Conservation (phyloP, 805 yeast genomes). For the Candida hungchunana region DNA sequence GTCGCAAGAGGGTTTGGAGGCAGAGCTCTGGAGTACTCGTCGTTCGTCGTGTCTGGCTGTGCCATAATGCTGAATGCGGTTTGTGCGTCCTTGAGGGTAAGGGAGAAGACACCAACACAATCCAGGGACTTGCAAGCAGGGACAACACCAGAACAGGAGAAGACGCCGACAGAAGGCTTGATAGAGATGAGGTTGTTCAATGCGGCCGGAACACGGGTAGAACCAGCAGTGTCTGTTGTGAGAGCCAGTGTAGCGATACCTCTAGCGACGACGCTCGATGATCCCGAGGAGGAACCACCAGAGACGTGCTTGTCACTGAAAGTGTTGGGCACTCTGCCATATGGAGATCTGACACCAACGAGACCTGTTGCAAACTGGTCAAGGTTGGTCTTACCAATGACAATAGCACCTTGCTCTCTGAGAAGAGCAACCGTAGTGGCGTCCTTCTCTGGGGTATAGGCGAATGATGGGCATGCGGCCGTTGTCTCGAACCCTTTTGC, state of each 20-base stretch:
- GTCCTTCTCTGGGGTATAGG: conserved; percentile 64
- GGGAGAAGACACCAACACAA: conserved; percentile 82
- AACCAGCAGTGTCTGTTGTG: conserved; percentile 98
- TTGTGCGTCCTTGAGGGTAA: conserved; percentile 81
- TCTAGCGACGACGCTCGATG: conserved; percentile 86
- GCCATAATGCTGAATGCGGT: conserved; percentile 67
- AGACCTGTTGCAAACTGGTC: conserved; percentile 98
- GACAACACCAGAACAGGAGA: conserved; percentile 88
- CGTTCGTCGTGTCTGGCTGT: conserved; percentile 58
- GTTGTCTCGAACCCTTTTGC: conserved; percentile 80
- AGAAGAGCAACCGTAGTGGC: conserved; percentile 72
- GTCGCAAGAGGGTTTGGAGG: conserved; percentile 62
- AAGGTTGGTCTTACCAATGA: conserved; percentile 89
- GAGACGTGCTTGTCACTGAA: conserved; percentile 75
- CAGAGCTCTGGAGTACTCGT: conserved; percentile 75
- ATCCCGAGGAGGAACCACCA: conserved; percentile 96
- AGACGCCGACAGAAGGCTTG: conserved; percentile 87
- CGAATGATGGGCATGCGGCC: conserved; percentile 90
- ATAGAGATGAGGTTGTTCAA: conserved; percentile 87
- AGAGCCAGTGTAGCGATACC: conserved; percentile 86
- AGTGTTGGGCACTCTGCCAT: conserved; percentile 82
- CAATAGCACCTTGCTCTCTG: conserved; percentile 86
- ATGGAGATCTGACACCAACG: conserved; percentile 93
- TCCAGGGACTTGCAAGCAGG: conserved; percentile 96
- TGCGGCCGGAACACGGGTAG: conserved; percentile 97